phyloP scores from a whole-genome alignment of 2,329 filamentous ascomycete genomes.

The Penicillium sp. region DNA sequence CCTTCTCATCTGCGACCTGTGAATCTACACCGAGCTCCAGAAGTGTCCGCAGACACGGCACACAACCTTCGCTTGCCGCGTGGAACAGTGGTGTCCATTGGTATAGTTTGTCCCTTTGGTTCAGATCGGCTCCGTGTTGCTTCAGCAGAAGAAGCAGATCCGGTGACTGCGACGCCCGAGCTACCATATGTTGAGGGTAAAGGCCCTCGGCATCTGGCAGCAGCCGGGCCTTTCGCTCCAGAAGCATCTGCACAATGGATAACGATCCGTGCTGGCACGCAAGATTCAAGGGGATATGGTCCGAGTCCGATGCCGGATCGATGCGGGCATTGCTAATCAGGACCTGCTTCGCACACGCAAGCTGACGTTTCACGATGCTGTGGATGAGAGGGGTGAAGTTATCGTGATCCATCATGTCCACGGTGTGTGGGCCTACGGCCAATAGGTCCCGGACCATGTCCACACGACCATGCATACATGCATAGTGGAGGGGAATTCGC shows the following conservation, averaged over 20 bases:
- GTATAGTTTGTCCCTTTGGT: constrained; percentile 93
- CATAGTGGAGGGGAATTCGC: constrained; percentile 89
- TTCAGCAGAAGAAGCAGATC: constrained; percentile 78
- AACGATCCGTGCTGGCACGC: constrained; percentile 92
- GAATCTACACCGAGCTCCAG: constrained; percentile 77
- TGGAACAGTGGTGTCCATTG: constrained; percentile 97
- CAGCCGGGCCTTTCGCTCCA: constrained; percentile 77
- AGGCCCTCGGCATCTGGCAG: constrained; percentile 94
- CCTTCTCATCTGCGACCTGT: constrained; percentile 85
- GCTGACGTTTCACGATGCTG: constrained; percentile 83
- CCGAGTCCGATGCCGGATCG: constrained; percentile 79
- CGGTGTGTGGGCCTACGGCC: constrained; percentile 68
- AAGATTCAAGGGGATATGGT: constrained; percentile 91
- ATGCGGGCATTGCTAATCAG: constrained; percentile 78
- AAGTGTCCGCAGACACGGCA: constrained; percentile 79
- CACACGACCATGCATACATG: constrained; percentile 88
- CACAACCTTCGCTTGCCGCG: constrained; percentile 92
- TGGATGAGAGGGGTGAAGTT: constrained; percentile 97
- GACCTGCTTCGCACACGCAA: constrained; percentile 76
- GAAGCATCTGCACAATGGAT: constrained; percentile 78
- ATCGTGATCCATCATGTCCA: constrained; percentile 90
- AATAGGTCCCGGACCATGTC: constrained; percentile 79
- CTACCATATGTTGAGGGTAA: constrained; percentile 95
- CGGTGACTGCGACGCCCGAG: constrained; percentile 80
- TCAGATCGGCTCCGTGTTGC: constrained; percentile 81